These are phyloP conservation scores for Candida sojae DNA, from an alignment of 1,139 yeast genomes.

Conservation along the genomic window DNA sequence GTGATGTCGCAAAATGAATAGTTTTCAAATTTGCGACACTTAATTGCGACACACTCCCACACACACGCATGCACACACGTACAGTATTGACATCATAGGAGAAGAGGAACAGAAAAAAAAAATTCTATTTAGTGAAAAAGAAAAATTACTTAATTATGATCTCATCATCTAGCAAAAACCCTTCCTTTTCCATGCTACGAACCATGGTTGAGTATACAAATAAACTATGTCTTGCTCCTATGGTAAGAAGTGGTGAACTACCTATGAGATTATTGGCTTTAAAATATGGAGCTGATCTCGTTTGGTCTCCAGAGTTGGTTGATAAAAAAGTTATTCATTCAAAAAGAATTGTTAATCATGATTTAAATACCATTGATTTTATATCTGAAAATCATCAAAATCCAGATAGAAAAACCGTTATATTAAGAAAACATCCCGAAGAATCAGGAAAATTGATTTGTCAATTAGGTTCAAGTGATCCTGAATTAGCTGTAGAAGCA, in stretches of 20 bases:
- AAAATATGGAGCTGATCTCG: constrained; percentile 86
- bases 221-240: constrained; percentile 86
- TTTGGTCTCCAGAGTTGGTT: constrained; percentile 94
- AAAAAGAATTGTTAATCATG: constrained; percentile 56
- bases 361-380: constrained; percentile 62
- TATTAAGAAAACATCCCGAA: constrained; percentile 71
- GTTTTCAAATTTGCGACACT: no score
- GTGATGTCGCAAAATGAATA: no score
- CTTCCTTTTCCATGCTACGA: constrained; percentile 5
- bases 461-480: constrained; percentile 86
- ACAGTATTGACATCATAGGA: no score
- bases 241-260: constrained; percentile 94
- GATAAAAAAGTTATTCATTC: constrained; percentile 81
- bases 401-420: constrained; percentile 29
- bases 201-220: constrained; percentile 40
- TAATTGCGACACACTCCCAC: no score
- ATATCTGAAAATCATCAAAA: constrained; percentile 28
- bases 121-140: neutral
- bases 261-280: constrained; percentile 83
- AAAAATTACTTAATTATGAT: neutral
- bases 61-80: no score
- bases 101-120: no score
- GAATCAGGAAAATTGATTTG: constrained; percentile 63
- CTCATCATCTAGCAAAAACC: neutral
- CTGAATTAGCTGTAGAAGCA: constrained; percentile 85